Evolutionary conservation across 2,329 filamentous ascomycete species (phyloP).

Genomic region (Aspergillus fumigatiaffinis): DNA sequence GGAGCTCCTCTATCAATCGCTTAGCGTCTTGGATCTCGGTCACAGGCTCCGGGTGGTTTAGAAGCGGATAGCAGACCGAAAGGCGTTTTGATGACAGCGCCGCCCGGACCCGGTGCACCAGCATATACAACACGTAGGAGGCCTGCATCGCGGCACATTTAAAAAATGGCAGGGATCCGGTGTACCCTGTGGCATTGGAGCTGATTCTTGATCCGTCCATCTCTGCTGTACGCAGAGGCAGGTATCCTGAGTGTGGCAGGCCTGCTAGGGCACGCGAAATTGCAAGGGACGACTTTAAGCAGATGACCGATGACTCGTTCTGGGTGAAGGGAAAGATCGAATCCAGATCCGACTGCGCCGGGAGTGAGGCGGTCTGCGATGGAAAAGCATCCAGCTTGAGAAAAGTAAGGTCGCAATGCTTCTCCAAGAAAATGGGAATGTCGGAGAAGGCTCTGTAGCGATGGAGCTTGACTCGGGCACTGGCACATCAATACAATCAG

Average conservation of each 20-base stretch:
- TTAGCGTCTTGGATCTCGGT: constrained; percentile 22
- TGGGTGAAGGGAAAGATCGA: constrained; percentile 21
- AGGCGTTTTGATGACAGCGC: constrained; percentile 14
- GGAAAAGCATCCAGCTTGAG: constrained; percentile 11
- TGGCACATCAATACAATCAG: constrained; percentile 1
- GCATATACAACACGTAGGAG: constrained; percentile 21
- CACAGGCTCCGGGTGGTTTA: constrained; percentile 14
- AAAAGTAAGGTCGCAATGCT: constrained; percentile 20
- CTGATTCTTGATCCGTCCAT: not conserved
- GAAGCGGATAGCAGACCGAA: constrained; percentile 17
- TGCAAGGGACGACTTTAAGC: constrained; percentile 21
- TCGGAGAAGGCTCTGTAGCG: constrained; percentile 24
- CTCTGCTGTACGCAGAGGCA: not conserved
- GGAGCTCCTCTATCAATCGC: constrained; percentile 20
- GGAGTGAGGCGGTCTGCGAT: not conserved
- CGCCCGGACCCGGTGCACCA: constrained; percentile 18
- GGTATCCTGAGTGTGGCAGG: constrained; percentile 10
- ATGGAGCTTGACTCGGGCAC: constrained; percentile 19
- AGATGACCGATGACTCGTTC: constrained; percentile 20
- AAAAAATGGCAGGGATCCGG: constrained; percentile 19
- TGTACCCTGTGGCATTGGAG: not conserved
- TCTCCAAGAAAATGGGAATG: constrained; percentile 20
- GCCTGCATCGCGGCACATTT: constrained; percentile 21
- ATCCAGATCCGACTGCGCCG: not conserved
- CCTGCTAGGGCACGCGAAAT: constrained; percentile 15